phyloP scores from a whole-genome alignment of 1,139 yeast genomes.

The Geotrichum citri-aurantii region DNA sequence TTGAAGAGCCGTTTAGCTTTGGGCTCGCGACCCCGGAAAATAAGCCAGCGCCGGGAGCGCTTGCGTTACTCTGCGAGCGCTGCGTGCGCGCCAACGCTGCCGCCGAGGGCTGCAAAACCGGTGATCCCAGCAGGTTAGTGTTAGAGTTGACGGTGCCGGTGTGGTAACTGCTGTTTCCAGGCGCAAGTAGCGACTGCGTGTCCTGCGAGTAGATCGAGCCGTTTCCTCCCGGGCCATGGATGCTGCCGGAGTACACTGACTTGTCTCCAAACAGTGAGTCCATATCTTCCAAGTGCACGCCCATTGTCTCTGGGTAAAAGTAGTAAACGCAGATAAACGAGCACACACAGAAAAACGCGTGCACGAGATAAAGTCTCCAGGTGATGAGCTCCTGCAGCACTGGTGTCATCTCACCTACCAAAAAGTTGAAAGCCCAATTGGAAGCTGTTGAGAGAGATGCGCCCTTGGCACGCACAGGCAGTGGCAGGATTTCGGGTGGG shows the following conservation, averaged over 20 bases:
- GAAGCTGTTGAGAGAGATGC: conserved; percentile 89
- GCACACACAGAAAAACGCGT: conserved; percentile 67
- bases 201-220: conserved; percentile 19
- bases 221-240: conserved; percentile 14
- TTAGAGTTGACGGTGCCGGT: conserved; percentile 10
- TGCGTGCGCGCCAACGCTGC: conserved; percentile 29
- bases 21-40: neutral
- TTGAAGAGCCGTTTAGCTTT: conserved; percentile 15
- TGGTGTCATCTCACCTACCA: conserved; percentile 90
- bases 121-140: conserved; percentile 17
- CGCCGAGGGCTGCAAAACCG: conserved; percentile 28
- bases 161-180: conserved; percentile 17
- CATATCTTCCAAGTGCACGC: conserved; percentile 83
- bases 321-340: conserved; percentile 65
- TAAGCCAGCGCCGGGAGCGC: conserved; percentile 7
- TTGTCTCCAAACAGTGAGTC: conserved; percentile 72
- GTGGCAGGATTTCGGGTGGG: conserved; percentile 82
- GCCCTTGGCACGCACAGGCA: conserved; percentile 83
- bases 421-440: conserved; percentile 90
- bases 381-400: conserved; percentile 67
- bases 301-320: conserved; percentile 85
- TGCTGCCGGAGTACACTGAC: conserved; percentile 34
- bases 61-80: conserved; percentile 18
- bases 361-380: conserved; percentile 79
- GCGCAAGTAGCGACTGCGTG: conserved; percentile 25